Base-by-base conservation (phyloP, 202 grass and related monocot genomes). In the Cymbopogon flexuosus region DNA sequence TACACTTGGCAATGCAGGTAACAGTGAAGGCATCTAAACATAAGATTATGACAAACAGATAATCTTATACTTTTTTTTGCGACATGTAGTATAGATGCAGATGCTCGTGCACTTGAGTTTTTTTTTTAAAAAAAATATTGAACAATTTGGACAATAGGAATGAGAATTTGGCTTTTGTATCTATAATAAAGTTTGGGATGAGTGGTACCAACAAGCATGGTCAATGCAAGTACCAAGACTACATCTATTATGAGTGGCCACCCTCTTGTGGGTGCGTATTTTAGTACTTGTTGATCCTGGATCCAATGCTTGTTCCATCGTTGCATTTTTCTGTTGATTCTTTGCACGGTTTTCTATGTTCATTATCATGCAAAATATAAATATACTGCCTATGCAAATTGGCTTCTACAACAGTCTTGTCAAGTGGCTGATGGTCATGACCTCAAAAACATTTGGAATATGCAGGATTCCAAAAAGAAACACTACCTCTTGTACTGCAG, bases 301-400 rank as follows among this genome's bases (percentile, higher is more conserved):
- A 79, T 64, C 69, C 69, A 74, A 80, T 30, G 40, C 18, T 10
- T 52, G 34, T 63, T 79, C 22, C 45, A 63, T 64, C 33, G 18
- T 56, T 57, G 43, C 19, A 57, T 30, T 67, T 31, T 78, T 65
- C 1, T 21, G 24, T 72, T 74, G 14, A 65, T 39, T 63, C 6
- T 57, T 63, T 78, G 56, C 34, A 35, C 23, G 10, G 6, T 35
- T 68, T 61, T 1, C 52, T 75, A 24, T 36, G 1, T 41, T 16
- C 47, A 49, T 5, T 35, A 10, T 5, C 31, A 63, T 41, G 6
- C 27, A 56, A 68, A 60, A 49, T 49, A 49, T 46, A 68, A 67
- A 7, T 19, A 51, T 15, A 46, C 49, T 54, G 3, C 16, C 12
- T 78, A 5, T 59, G 45, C 21, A 61, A 18, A 76, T 83, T 77